Evolutionary conservation across 2,329 filamentous ascomycete species (phyloP), one percentile per base, ranked within the genome.

Genomic region (Diaporthe sp.): DNA sequence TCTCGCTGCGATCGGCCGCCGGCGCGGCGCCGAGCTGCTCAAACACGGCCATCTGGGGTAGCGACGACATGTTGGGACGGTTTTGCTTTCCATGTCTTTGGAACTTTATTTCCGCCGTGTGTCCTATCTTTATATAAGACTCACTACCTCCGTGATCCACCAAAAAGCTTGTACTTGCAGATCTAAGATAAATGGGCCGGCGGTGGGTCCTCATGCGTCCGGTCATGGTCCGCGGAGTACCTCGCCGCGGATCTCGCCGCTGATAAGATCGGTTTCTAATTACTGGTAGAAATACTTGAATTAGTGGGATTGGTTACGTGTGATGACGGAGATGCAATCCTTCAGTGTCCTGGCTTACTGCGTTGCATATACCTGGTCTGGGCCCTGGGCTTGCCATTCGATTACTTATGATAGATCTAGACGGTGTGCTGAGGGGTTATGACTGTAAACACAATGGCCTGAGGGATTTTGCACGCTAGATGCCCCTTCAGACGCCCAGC

Each of bases 111-210:
- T 3, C 6, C 8, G 42, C 61, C 17, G 25, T 25, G 61, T 22
- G 5, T 3, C 25, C 3, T 12, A 4, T 52, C 61, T n/a, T 67
- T 52, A 67, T 52, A 67, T 38, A 67, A 25, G 3, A 35, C 30
- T 25, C 42, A 25, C 9, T 19, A 50, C 2, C 1, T n/a, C 45
- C 25, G 10, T 10, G 42, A 17, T 52, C 42, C 61, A 67, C 45
- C 42, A 35, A 67, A 67, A 67, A 67, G 47, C 45, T 67, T 67
- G 61, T n/a, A 38, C 42, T 67, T 50, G 42, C 45, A 67, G 19
- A n/a, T 52, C 0, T 30, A 33, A 67, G 61, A 67, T 67, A 17
- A 22, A 42, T 50, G 61, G 61, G 61, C 30, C 61, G 30, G 30
- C 22, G 17, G 61, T 67, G 61, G 61, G 61, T 52, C 61, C 28